These are phyloP conservation scores for Penicillium paneum DNA, from an alignment of 2,329 filamentous ascomycete genomes.

Conservation along the genomic window DNA sequence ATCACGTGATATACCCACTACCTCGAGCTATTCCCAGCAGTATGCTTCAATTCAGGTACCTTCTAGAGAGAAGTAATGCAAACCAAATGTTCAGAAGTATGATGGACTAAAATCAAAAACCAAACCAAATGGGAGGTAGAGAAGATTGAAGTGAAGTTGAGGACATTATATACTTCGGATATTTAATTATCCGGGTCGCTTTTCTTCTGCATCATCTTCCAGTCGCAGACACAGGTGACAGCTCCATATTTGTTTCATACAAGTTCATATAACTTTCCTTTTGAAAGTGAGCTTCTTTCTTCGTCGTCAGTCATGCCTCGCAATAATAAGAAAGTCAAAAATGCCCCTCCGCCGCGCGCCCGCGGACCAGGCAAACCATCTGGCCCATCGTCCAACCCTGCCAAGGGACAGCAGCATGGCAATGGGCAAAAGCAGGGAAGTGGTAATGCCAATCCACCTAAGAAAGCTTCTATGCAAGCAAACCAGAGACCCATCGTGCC, in stretches of 20 bases:
- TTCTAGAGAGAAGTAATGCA: not conserved
- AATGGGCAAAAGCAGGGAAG: slow-evolving; percentile 6
- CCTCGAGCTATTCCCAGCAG: not conserved
- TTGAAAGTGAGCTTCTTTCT: not conserved
- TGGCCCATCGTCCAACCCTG: slow-evolving; percentile 1
- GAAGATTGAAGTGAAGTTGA: not conserved
- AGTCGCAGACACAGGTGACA: not conserved
- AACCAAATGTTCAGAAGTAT: not conserved
- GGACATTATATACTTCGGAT: slow-evolving; percentile 12
- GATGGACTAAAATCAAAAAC: not conserved
- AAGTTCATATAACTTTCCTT: not conserved
- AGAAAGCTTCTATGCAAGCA: slow-evolving; percentile 19
- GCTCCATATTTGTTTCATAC: not conserved
- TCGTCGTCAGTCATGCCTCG: slow-evolving; percentile 18
- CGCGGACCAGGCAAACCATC: slow-evolving; percentile 11
- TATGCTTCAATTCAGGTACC: not conserved
- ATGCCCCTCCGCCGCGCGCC: slow-evolving; percentile 9
- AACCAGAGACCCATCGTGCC: slow-evolving; percentile 38
- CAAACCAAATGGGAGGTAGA: not conserved
- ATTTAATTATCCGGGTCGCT: slow-evolving; percentile 20
- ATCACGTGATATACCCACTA: too few relatives aligned
- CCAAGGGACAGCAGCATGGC: slow-evolving; percentile 6
- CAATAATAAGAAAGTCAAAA: slow-evolving; percentile 20
- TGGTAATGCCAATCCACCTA: slow-evolving; percentile 13
- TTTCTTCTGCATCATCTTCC: slow-evolving; percentile 3